Percentiles rank a stretch among this genome's conserved stretches.
Evolutionary conservation across 352 stramenopile species (phyloP).

Genomic region (Pythium coloratum): DNA sequence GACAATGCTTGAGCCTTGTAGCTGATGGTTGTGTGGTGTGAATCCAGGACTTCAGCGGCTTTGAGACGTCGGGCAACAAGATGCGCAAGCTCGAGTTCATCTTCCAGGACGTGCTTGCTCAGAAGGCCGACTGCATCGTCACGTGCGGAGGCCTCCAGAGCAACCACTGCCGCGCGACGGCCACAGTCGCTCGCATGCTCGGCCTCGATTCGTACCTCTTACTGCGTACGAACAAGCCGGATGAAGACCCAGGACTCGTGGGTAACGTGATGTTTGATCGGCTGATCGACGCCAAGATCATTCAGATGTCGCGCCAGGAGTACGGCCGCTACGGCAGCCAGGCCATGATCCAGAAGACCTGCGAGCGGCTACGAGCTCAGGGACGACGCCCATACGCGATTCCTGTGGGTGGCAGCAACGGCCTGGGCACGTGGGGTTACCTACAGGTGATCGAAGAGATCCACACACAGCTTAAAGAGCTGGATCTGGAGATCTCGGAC

Average conservation of each 20-base stretch:
- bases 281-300: slow-evolving; percentile 71
- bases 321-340: slow-evolving; percentile 79
- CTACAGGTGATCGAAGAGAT: slow-evolving; percentile 91
- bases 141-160: slow-evolving; percentile 93
- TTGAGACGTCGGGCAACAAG: slow-evolving; percentile 95
- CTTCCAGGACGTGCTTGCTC: slow-evolving; percentile 87
- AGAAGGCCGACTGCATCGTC: slow-evolving; percentile 86
- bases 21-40: background rate
- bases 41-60: slow-evolving; percentile 79
- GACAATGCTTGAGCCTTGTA: no score
- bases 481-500: slow-evolving; percentile 64
- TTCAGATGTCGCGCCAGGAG: slow-evolving; percentile 80
- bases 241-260: slow-evolving; percentile 65
- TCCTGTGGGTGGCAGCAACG: slow-evolving; percentile 90
- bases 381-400: slow-evolving; percentile 77
- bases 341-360: slow-evolving; percentile 77
- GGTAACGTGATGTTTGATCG: slow-evolving; percentile 81
- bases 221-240: slow-evolving; percentile 77
- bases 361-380: slow-evolving; percentile 54
- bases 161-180: slow-evolving; percentile 92
- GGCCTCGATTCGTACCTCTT: slow-evolving; percentile 92
- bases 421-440: slow-evolving; percentile 92
- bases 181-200: slow-evolving; percentile 84
- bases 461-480: slow-evolving; percentile 63
- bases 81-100: slow-evolving; percentile 96